Percentiles rank a stretch among this genome's conserved stretches.
Conservation (phyloP, 192 early-diverging fungal genomes). For the Diversispora epigaea region DNA sequence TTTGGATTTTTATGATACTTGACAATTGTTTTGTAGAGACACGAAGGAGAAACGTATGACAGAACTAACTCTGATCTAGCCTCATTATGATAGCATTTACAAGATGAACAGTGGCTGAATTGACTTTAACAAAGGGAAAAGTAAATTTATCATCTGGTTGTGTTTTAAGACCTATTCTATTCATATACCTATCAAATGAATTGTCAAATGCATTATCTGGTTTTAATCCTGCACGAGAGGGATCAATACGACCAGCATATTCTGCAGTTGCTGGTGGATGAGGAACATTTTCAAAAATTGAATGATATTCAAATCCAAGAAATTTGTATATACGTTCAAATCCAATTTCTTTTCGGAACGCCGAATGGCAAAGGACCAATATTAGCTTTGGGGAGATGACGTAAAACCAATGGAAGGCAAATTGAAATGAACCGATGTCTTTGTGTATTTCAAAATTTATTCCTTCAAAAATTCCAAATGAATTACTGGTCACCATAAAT, state of each 20-base stretch:
- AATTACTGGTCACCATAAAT: slow-evolving; percentile 38
- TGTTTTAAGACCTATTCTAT: slow-evolving; percentile 9
- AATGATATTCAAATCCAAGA: background rate
- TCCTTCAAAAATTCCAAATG: slow-evolving; percentile 41
- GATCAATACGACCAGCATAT: background rate
- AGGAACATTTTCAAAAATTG: slow-evolving; percentile 25
- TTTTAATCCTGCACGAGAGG: background rate
- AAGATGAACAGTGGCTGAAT: slow-evolving; percentile 22
- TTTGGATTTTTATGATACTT: slow-evolving; percentile 14
- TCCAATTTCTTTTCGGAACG: slow-evolving; percentile 6
- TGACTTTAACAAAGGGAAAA: slow-evolving; percentile 21
- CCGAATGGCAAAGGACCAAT: slow-evolving; percentile 30
- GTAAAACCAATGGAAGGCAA: slow-evolving; percentile 35
- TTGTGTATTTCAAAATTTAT: background rate
- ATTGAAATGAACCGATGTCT: slow-evolving; percentile 10
- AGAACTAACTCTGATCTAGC: slow-evolving; percentile 3
- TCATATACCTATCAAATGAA: background rate
- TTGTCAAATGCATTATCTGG: slow-evolving; percentile 3
- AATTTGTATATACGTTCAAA: background rate
- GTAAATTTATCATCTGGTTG: slow-evolving; percentile 12
- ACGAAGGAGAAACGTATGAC: slow-evolving; percentile 1
- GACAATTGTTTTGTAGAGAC: slow-evolving; percentile 30
- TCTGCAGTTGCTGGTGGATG: slow-evolving; percentile 14
- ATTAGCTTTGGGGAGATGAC: slow-evolving; percentile 39
- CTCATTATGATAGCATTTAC: slow-evolving; percentile 25